Base-by-base conservation (phyloP, 2,329 filamentous ascomycete species). In the Phyllosticta capitalensis region DNA sequence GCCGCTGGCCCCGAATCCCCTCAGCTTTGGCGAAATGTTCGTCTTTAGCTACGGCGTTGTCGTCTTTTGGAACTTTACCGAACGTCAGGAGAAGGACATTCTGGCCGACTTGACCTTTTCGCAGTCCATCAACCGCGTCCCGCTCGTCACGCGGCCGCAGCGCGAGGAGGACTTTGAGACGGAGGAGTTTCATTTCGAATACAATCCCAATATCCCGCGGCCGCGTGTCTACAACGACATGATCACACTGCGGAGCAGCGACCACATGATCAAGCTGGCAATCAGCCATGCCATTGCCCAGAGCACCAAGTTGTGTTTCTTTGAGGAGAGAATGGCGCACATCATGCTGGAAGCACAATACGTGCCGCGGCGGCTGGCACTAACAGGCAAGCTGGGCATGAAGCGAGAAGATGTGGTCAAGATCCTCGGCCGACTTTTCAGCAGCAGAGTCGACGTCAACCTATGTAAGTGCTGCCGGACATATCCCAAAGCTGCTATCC, bases 11-110 rank as follows among this genome's bases (percentile, higher is more conserved):
- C 82, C 88, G 5, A 84, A 90, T 68, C 83, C 86, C 38, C 86
- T 92, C 68, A 82, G 86, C 59, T 90, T 95, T 69, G 92, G 90
- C 50, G 94, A 99, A 75, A 90, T 97, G 84, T 97, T 96, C 70
- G 87, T 99, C 66, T 97, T 95, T 73, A 92, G 89, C 17, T 99
- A 99, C 69, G 94, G 94, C 20, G 92, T 99, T 0, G 92, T 94
- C 0, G 94, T 99, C 5, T 96, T 99, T 71, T 99, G 94, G 94
- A 99, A 99, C 72, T 96, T 99, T 67, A 92, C 90, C 10, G 92
- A 96, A 72, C 83, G 87, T 64, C 94, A 99, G 71, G 94, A 99
- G 72, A 96, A 96, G 74, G 92, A 96, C 67, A 90, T 97, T 53
- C 82, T 99, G 21, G 94, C 94, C 48, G 94, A 99, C 72, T 78